These are phyloP conservation scores for Babesia sp. DNA, from an alignment of 169 alveolate species.

Conservation along the genomic window DNA sequence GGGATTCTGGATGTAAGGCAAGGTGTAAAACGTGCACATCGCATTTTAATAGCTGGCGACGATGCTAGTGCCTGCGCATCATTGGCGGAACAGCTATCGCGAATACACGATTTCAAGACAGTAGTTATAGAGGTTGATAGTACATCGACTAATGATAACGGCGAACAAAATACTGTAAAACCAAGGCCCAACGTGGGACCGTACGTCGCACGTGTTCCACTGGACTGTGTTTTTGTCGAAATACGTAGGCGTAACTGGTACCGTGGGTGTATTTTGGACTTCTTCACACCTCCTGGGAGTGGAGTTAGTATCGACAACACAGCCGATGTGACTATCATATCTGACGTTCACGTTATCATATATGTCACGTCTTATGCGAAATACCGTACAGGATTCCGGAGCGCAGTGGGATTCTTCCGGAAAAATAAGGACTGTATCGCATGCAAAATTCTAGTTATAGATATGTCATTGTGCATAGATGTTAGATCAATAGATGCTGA, in stretches of 20 bases:
- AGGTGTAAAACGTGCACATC: neutral
- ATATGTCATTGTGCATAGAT: neutral
- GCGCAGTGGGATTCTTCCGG: constrained; percentile 27
- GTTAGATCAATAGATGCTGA: neutral
- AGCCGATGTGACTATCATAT: neutral
- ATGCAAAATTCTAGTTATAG: constrained; percentile 19
- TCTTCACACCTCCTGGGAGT: constrained; percentile 15
- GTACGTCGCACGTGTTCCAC: constrained; percentile 15
- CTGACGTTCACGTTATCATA: constrained; percentile 21
- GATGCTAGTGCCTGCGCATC: constrained; percentile 37
- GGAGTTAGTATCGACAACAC: neutral
- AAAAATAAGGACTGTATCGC: constrained; percentile 4
- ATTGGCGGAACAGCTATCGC: constrained; percentile 8
- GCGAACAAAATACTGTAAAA: neutral
- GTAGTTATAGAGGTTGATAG: constrained; percentile 25
- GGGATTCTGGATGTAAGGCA: constrained; percentile 22
- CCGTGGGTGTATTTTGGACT: constrained; percentile 41
- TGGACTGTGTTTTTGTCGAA: constrained; percentile 45
- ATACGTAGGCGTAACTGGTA: constrained; percentile 46
- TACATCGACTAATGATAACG: neutral
- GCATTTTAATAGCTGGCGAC: constrained; percentile 41
- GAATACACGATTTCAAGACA: constrained; percentile 32
- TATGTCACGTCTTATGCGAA: constrained; percentile 20
- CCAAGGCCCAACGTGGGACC: neutral
- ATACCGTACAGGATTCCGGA: constrained; percentile 4